Base-by-base conservation (phyloP, 73 alveolate genomes). In the Paramecium biaurelia region DNA sequence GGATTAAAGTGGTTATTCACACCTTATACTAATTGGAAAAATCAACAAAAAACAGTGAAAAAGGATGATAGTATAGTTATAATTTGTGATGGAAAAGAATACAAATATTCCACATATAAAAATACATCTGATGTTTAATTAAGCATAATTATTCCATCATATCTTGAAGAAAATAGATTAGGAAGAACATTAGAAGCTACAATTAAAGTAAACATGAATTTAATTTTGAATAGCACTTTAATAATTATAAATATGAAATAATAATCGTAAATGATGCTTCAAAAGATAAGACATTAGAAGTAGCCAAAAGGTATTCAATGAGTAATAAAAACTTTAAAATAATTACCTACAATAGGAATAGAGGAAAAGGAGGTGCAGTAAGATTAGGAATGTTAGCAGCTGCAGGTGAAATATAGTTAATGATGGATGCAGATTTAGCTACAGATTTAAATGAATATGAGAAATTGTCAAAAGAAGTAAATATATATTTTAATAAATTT, bases 351-450 rank as follows among this genome's bases (percentile, higher is more conserved):
- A 93, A 70, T 32, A 70, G 70, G 41, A 97, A 97, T 92, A 94
- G 94, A 47, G 99, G 99, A 43, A 97, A 97, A 94, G 99, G 99
- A 3, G 95, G 95, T 30, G 99, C 99, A 28, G 98, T 97, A n/a
- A 97, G 93, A 70, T 21, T 89, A 18, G 96, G 99, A 8, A 96
- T 97, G 97, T 92, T 95, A 28, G 84, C 42, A 76, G 89, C 96
- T 1, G 70, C 96, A 85, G 99, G 99, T 37, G 86, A 94, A 57
- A 92, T 93, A 57, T 58, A 93, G 12, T 88, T 97, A 70, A 92
- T 97, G 93, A 93, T 95, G 20, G 99, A 97, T 96, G 98, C 99
- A 53, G 99, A 97, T 94, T 96, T 97, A 11, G 99, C 99, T 9
- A 96, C 99, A 37, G 98, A 97, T 56, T 86, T 95, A 1, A 95